Conservation (phyloP, 2,329 filamentous ascomycete genomes). For the Bipolaris gigantea region DNA sequence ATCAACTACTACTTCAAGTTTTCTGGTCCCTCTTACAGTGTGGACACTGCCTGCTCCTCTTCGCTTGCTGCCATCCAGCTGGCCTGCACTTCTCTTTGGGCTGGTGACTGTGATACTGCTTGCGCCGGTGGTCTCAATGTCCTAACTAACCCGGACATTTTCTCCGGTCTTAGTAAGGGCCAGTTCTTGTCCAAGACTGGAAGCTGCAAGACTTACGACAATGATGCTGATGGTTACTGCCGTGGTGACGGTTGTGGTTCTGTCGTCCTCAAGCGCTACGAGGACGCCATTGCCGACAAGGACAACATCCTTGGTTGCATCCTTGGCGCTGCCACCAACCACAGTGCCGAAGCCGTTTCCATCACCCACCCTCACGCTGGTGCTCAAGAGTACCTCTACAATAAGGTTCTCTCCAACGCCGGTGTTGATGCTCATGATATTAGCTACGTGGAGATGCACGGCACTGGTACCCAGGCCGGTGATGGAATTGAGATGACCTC, state of each 20-base stretch:
- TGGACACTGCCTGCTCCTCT: conserved; percentile 80
- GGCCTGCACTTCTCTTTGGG: conserved; percentile 72
- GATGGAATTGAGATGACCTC: conserved; percentile 82
- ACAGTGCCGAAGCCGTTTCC: conserved; percentile 77
- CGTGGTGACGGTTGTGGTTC: conserved; percentile 75
- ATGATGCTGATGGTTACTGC: conserved; percentile 80
- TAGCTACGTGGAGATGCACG: conserved; percentile 87
- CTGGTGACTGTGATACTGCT: conserved; percentile 77
- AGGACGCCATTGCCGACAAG: conserved; percentile 75
- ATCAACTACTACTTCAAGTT: conserved; percentile 81
- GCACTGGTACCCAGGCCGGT: conserved; percentile 83
- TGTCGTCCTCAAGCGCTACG: conserved; percentile 75
- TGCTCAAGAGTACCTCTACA: conserved; percentile 72
- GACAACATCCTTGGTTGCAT: conserved; percentile 75
- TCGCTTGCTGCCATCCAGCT: conserved; percentile 72
- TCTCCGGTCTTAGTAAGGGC: conserved; percentile 72
- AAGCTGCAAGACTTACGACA: conserved; percentile 79
- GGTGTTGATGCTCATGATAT: conserved; percentile 76
- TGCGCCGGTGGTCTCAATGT: conserved; percentile 78
- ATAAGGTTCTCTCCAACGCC: conserved; percentile 69
- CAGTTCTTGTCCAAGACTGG: conserved; percentile 78
- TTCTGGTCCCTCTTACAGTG: conserved; percentile 69
- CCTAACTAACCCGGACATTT: conserved; percentile 79
- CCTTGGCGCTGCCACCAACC: conserved; percentile 74
- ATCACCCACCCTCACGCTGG: conserved; percentile 82